These are phyloP conservation scores for Pelargonium cotyledonis DNA, from an alignment of 441 rosid genomes.

Conservation along the genomic window DNA sequence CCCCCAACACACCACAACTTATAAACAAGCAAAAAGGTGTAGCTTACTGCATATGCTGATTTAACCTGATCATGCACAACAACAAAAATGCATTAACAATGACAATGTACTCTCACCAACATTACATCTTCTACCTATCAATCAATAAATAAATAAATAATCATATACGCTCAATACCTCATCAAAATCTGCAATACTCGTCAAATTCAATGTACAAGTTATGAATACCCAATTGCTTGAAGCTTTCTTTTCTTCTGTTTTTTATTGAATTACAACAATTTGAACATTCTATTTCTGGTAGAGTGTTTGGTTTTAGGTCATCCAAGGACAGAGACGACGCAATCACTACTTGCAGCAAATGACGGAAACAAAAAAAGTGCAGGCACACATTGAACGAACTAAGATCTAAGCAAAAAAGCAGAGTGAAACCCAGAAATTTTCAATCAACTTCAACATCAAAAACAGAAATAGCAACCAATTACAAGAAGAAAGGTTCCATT, in stretches of 20 bases:
- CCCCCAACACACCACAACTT: neutral
- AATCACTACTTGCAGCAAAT: neutral
- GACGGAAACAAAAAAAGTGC: neutral
- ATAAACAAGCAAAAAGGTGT: neutral
- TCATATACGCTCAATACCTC: no score
- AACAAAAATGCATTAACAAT: neutral
- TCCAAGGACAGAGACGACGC: neutral
- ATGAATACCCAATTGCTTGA: no score
- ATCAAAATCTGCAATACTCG: no score
- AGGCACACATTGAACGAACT: neutral
- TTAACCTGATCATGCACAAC: slow-evolving; percentile 3
- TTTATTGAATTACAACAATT: no score
- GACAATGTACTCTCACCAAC: neutral
- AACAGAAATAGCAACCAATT: no score
- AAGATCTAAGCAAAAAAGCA: neutral
- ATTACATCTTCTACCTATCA: neutral
- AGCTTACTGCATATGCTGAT: slow-evolving; percentile 1
- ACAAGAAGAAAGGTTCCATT: no score
- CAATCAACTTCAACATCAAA: neutral
- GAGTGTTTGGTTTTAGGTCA: neutral
- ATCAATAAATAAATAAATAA: neutral
- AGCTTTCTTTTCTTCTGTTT: no score
- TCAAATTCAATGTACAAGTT: no score
- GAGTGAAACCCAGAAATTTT: neutral
- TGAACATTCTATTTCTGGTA: neutral